A percentile compares a stretch with the other conserved stretches of the same genome.
These are phyloP conservation scores for Cyamopsis tetragonoloba DNA, from an alignment of 306 rosid species.

Conservation along the genomic window DNA sequence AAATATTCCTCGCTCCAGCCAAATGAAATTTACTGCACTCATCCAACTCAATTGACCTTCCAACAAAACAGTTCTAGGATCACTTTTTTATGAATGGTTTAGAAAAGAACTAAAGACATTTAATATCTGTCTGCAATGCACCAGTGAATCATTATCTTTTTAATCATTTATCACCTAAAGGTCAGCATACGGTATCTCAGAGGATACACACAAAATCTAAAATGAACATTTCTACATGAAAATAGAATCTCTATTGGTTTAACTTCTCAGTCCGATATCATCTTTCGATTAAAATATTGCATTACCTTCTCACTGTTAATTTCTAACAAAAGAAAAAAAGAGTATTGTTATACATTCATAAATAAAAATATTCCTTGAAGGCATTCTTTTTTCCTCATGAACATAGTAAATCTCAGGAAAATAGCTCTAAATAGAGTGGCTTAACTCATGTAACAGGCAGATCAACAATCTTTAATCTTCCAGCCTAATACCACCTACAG, in stretches of 20 bases:
- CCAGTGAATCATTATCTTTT: neutral
- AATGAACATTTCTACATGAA: neutral
- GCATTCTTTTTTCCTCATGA: neutral
- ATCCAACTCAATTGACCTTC: neutral
- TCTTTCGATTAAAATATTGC: neutral
- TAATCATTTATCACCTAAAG: neutral
- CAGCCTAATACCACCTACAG: neutral
- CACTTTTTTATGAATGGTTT: too few relatives aligned
- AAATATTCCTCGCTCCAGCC: neutral
- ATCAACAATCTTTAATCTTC: slow-evolving; percentile 1
- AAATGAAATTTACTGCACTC: neutral
- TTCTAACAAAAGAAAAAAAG: neutral
- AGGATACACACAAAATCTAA: neutral
- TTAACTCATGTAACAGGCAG: slow-evolving; percentile 5
- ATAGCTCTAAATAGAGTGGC: slow-evolving; percentile 5
- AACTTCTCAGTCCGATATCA: neutral
- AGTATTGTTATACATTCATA: neutral
- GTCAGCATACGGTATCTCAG: neutral
- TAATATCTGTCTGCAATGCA: neutral
- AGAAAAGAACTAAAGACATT: too few relatives aligned
- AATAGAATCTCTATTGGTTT: neutral
- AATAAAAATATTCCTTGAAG: neutral
- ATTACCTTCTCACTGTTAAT: neutral
- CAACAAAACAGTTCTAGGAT: too few relatives aligned
- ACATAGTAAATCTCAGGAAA: neutral